A percentile compares a stretch with the other conserved stretches of the same genome.
Evolutionary conservation across 768 basidiomycete genomes (phyloP).

Genomic region (Tremella yokohamensis): DNA sequence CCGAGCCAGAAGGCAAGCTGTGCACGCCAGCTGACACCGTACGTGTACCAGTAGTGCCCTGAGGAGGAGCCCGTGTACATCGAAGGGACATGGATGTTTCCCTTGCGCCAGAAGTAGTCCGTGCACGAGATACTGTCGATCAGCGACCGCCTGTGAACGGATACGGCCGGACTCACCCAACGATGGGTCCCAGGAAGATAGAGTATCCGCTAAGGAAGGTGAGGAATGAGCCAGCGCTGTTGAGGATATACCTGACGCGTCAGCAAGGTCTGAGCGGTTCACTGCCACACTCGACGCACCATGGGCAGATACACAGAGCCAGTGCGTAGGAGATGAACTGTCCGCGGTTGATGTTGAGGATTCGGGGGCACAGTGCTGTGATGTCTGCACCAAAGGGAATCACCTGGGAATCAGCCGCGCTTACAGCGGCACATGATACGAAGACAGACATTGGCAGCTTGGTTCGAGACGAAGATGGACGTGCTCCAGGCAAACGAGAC

Average conservation of each 20-base stretch:
- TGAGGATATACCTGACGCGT: neutral
- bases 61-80: constrained; percentile 8
- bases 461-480: constrained; percentile 17
- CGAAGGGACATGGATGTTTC: constrained; percentile 10
- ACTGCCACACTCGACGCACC: neutral
- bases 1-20: constrained; percentile 9
- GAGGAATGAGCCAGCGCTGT: constrained; percentile 1
- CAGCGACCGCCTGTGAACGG: constrained; percentile 12
- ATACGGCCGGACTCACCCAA: constrained; percentile 6
- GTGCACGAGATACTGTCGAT: constrained; percentile 16
- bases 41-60: constrained; percentile 9
- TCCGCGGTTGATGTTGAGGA: constrained; percentile 18
- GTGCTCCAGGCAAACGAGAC: constrained; percentile 11
- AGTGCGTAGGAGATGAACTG: constrained; percentile 11
- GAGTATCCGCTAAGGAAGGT: constrained; percentile 5
- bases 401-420: neutral
- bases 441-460: constrained; percentile 14
- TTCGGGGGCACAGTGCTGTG: constrained; percentile 1
- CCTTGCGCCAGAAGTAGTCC: constrained; percentile 8
- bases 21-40: constrained; percentile 15
- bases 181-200: constrained; percentile 18
- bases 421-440: neutral
- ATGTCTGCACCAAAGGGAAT: constrained; percentile 10
- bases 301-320: constrained; percentile 5
- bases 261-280: constrained; percentile 3